These are phyloP conservation scores for Russula foetens DNA, from an alignment of 768 basidiomycete species.

Conservation along the genomic window DNA sequence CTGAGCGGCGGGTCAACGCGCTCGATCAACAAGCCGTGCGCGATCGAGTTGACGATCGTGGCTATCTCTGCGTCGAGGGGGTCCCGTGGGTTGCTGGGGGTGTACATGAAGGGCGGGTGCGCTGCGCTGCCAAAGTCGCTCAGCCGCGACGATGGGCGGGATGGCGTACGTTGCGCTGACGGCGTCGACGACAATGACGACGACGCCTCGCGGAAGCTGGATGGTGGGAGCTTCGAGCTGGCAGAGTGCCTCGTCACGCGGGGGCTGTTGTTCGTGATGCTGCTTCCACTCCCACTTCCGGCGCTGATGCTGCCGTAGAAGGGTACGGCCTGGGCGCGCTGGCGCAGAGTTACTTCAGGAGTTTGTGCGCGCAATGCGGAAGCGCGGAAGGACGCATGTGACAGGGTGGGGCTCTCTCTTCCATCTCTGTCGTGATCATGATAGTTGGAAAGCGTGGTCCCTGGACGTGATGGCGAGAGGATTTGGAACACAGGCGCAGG, in stretches of 20 bases:
- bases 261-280: slow-evolving; percentile 28
- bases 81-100: slow-evolving; percentile 58
- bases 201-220: slow-evolving; percentile 57
- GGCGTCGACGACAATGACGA: slow-evolving; percentile 28
- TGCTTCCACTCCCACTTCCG: neutral
- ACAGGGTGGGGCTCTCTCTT: slow-evolving; percentile 7
- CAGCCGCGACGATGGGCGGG: slow-evolving; percentile 56
- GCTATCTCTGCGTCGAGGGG: slow-evolving; percentile 81
- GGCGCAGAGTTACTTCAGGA: slow-evolving; percentile 53
- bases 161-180: slow-evolving; percentile 34
- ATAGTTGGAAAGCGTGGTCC: slow-evolving; percentile 63
- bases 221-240: slow-evolving; percentile 50
- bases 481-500: slow-evolving; percentile 69
- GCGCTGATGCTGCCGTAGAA: slow-evolving; percentile 34
- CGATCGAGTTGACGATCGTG: slow-evolving; percentile 59
- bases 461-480: slow-evolving; percentile 60
- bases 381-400: slow-evolving; percentile 33
- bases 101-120: slow-evolving; percentile 51
- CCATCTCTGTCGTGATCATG: neutral
- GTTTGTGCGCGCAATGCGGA: slow-evolving; percentile 52
- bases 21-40: slow-evolving; percentile 71
- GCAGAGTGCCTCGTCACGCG: slow-evolving; percentile 33
- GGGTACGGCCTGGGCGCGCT: slow-evolving; percentile 52
- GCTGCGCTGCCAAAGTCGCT: slow-evolving; percentile 40
- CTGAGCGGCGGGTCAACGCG: slow-evolving; percentile 73